Conservation (phyloP, 192 early-diverging fungal genomes). For the Backusella tarrabulga region DNA sequence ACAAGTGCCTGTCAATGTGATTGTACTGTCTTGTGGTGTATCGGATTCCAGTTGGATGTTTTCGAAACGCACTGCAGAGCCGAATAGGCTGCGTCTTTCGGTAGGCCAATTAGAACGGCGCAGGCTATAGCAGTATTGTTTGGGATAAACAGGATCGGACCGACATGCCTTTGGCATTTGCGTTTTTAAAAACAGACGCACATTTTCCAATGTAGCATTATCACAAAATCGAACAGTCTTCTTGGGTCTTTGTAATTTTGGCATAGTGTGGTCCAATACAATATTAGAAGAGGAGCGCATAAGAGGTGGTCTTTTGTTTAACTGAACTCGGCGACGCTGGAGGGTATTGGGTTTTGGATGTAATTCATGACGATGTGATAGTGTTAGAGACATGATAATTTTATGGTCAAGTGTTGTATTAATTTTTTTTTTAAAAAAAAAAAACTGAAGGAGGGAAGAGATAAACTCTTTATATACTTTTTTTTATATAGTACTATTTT, state of each 20-base stretch:
- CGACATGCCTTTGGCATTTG: slow-evolving; percentile 12
- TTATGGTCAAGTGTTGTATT: background rate
- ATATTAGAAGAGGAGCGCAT: background rate
- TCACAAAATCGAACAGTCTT: slow-evolving; percentile 22
- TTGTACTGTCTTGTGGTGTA: background rate
- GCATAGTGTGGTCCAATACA: background rate
- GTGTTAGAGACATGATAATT: background rate
- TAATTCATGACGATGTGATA: background rate
- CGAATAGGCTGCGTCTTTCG: background rate
- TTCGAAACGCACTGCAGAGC: background rate
- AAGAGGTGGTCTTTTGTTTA: slow-evolving; percentile 12
- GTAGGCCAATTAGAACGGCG: slow-evolving; percentile 8
- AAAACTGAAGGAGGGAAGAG: background rate
- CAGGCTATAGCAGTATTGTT: background rate
- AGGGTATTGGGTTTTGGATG: slow-evolving; percentile 3
- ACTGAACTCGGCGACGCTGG: background rate
- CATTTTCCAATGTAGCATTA: slow-evolving; percentile 10
- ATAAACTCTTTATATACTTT: slow-evolving; percentile 4
- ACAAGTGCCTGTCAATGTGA: slow-evolving; percentile 49
- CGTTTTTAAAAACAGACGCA: slow-evolving; percentile 16
- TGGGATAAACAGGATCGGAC: background rate
- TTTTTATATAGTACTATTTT: background rate
- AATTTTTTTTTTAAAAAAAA: slow-evolving; percentile 3
- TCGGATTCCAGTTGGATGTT: background rate
- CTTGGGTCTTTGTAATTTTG: background rate